phyloP scores from a whole-genome alignment of 1,284 basidiomycete species.

The Mycosarcoma maydis region DNA sequence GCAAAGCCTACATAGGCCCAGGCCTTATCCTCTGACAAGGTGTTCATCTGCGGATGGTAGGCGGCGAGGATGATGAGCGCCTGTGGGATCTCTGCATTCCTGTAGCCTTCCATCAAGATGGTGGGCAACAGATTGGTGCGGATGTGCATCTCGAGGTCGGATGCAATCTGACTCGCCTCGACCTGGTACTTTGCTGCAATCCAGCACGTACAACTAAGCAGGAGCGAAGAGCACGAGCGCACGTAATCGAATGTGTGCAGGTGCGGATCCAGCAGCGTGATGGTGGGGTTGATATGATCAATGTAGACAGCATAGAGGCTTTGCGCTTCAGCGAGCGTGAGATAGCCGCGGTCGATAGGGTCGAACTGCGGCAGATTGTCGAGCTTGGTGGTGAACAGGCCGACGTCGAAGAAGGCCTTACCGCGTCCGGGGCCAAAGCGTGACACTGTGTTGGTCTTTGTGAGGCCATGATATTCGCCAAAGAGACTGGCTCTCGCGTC shows the following conservation, averaged over 20 bases:
- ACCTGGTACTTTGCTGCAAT: conserved; percentile 42
- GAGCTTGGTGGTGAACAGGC: conserved; percentile 42
- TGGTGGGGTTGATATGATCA: conserved; percentile 41
- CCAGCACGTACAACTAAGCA: conserved; percentile 47
- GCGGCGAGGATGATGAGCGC: conserved; percentile 41
- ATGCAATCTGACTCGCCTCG: conserved; percentile 32
- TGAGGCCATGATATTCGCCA: conserved; percentile 19
- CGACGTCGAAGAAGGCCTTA: conserved; percentile 45
- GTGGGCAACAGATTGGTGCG: conserved; percentile 32
- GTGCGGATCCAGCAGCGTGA: conserved; percentile 52
- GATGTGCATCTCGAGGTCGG: conserved; percentile 41
- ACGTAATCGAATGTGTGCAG: conserved; percentile 52
- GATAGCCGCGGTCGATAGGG: conserved; percentile 40
- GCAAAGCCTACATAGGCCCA: conserved; percentile 50
- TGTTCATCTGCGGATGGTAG: conserved; percentile 50
- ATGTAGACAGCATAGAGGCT: conserved; percentile 42
- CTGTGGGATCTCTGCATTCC: conserved; percentile 46
- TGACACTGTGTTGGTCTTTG: conserved; percentile 28
- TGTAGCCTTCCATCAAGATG: conserved; percentile 43
- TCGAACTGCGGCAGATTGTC: conserved; percentile 44
- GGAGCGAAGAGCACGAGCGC: conserved; percentile 35
- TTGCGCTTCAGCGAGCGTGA: conserved; percentile 37
- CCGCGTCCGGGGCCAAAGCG: conserved; percentile 41
- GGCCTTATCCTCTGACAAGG: conserved; percentile 40
- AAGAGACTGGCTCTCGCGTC: conserved; percentile 18